Evolutionary conservation across 1,139 yeast species (phyloP).

Genomic region (Tardiomyces blankii): DNA sequence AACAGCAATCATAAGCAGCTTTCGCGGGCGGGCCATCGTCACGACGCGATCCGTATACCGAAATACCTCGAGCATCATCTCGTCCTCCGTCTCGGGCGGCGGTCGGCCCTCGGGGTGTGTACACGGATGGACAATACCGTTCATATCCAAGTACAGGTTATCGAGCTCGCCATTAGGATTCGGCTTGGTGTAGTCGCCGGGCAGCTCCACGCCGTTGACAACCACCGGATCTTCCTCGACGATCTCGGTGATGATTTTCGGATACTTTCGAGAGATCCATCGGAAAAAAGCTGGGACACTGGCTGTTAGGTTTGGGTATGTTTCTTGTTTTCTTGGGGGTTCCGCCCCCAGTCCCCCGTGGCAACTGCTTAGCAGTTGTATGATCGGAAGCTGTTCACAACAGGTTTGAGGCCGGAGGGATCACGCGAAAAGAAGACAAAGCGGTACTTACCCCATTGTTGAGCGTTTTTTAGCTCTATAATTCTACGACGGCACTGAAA

Average conservation of each 20-base stretch:
- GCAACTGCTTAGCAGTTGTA: no score
- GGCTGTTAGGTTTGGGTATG: slow-evolving; percentile 3
- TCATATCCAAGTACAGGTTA: slow-evolving; percentile 92
- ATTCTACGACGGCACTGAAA: no score
- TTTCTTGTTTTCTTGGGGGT: no score
- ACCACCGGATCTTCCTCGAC: slow-evolving; percentile 55
- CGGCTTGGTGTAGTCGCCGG: slow-evolving; percentile 58
- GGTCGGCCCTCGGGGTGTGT: slow-evolving; percentile 62
- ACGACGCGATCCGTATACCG: slow-evolving; percentile 90
- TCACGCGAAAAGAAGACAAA: no score
- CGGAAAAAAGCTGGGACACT: slow-evolving; percentile 96
- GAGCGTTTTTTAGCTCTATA: no score
- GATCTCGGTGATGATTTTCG: slow-evolving; percentile 87
- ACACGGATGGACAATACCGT: slow-evolving; percentile 90
- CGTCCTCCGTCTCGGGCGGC: slow-evolving; percentile 85
- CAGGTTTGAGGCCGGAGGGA: no score
- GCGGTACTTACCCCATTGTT: no score
- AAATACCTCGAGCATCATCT: slow-evolving; percentile 86
- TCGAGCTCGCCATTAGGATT: slow-evolving; percentile 97
- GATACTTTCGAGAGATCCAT: slow-evolving; percentile 90
- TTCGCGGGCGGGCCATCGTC: slow-evolving; percentile 81
- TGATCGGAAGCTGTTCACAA: no score
- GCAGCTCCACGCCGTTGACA: slow-evolving; percentile 49
- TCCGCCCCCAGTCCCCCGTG: no score
- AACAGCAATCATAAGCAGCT: slow-evolving; percentile 81